Evolutionary conservation across 768 basidiomycete genomes (phyloP), one percentile per base, ranked within the genome.

Genomic region (Phanerochaete carnosa): DNA sequence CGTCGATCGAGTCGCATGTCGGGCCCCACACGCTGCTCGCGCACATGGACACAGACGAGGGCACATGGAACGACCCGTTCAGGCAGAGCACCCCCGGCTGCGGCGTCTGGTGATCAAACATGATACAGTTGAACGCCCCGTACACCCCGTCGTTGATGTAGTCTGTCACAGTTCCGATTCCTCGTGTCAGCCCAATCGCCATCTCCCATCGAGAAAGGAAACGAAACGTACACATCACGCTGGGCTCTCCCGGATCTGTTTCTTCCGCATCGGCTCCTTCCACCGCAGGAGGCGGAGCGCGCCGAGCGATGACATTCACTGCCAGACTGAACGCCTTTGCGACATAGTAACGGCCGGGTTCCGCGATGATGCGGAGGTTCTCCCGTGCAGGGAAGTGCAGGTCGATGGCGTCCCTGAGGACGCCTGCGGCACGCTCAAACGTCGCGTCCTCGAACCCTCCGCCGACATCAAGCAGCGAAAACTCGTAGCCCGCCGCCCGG

Each of bases 101-200:
- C 59, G 69, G 67, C 22, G 64, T 55, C 47, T 96, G 95, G 75
- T 99, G 97, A 76, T 98, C 97, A 75, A 98, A 98, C 70, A 98
- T 80, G 75, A 95, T 95, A 77, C 92, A 95, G 79, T 95, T 95
- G 80, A 95, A 95, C 23, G 94, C 87, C 54, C 96, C 95, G 74
- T 99, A 99, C 43, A 99, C 94, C 46, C 97, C 97, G 73, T 98
- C 96, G 77, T 98, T 98, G 83, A 98, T 94, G 80, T 98, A 98
- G 79, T 98, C 95, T 97, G 73, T 37, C n/a, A n/a, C n/a, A n/a
- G n/a, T n/a, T n/a, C 58, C 30, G 30, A 33, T 9, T 30, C n/a
- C 9, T 13, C 39, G 22, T 30, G 60, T 37, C 46, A 32, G 29
- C n/a, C n/a, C 55, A 29, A 64, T n/a, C 53, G 37, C 2, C 19